Evolutionary conservation across 257 asterid genomes (phyloP).

Genomic region (Nicotiana undulata): DNA sequence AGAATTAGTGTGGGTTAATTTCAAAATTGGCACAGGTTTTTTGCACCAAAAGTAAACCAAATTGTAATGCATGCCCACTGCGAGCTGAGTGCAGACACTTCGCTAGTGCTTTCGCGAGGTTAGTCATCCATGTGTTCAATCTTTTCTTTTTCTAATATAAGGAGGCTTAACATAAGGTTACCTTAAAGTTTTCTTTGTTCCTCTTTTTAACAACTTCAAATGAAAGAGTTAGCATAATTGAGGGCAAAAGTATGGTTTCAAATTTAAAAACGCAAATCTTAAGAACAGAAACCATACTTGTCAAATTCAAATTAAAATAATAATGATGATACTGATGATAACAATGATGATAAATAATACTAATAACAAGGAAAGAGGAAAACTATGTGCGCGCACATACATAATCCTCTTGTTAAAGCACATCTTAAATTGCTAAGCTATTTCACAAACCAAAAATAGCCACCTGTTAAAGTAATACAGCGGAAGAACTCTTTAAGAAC

Average conservation of each 20-base stretch:
- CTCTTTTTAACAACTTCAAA: not conserved
- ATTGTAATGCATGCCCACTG: slow-evolving; percentile 96
- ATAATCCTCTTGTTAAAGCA: not conserved
- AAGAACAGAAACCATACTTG: not conserved
- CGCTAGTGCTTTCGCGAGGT: slow-evolving; percentile 98
- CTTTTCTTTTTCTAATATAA: not conserved
- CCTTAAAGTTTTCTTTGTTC: slow-evolving; percentile 2
- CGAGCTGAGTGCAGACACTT: slow-evolving; percentile 92
- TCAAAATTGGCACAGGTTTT: slow-evolving; percentile 57
- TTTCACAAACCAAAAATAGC: not conserved
- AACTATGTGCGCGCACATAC: not conserved
- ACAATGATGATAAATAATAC: not conserved
- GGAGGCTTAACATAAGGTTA: not conserved
- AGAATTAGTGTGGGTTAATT: not conserved
- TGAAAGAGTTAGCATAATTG: not conserved
- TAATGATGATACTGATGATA: not conserved
- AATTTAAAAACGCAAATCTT: not conserved
- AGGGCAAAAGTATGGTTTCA: not conserved
- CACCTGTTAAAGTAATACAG: not conserved
- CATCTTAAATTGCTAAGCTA: not conserved
- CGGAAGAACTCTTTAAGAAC: not conserved
- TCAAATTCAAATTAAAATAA: not conserved
- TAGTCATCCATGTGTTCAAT: slow-evolving; percentile 20
- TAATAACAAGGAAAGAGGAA: not conserved
- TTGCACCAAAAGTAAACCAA: slow-evolving; percentile 94